Evolutionary conservation across 2,329 filamentous ascomycete genomes (phyloP).

Genomic region (Fusarium sp.): DNA sequence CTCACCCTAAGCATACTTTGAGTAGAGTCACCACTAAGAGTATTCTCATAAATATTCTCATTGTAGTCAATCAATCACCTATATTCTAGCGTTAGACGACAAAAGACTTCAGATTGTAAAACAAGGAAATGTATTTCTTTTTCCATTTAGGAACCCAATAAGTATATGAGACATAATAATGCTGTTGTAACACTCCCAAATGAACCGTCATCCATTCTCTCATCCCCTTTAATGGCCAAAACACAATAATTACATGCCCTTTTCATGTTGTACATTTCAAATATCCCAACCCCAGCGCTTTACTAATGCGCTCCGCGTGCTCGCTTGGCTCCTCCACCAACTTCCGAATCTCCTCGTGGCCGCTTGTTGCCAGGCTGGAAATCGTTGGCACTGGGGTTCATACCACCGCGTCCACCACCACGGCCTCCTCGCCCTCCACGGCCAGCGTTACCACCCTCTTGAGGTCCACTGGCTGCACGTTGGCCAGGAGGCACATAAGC

Average conservation of each 20-base stretch:
- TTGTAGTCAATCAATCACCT: neutral
- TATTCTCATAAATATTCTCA: neutral
- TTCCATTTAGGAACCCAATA: conserved; percentile 40
- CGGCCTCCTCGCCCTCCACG: conserved; percentile 55
- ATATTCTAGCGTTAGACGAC: neutral
- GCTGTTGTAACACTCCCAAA: conserved; percentile 20
- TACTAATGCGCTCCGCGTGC: conserved; percentile 54
- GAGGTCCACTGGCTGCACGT: conserved; percentile 49
- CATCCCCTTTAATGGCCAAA: conserved; percentile 29
- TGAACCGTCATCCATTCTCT: conserved; percentile 20
- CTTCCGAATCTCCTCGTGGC: conserved; percentile 63
- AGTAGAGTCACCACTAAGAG: neutral
- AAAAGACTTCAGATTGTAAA: neutral
- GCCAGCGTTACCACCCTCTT: conserved; percentile 49
- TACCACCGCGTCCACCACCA: conserved; percentile 55
- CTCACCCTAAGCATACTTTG: neutral
- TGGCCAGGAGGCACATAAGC: conserved; percentile 53
- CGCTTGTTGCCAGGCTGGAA: conserved; percentile 69
- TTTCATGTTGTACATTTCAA: conserved; percentile 40
- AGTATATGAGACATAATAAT: conserved; percentile 33
- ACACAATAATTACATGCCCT: conserved; percentile 35
- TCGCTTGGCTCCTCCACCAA: conserved; percentile 55
- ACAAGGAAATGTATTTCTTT: conserved; percentile 36
- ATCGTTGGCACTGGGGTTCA: conserved; percentile 65
- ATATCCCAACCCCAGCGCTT: neutral